Evolutionary conservation across 2,329 filamentous ascomycete species (phyloP), one percentile per base, ranked within the genome.

Genomic region (Aspergillus terreus): DNA sequence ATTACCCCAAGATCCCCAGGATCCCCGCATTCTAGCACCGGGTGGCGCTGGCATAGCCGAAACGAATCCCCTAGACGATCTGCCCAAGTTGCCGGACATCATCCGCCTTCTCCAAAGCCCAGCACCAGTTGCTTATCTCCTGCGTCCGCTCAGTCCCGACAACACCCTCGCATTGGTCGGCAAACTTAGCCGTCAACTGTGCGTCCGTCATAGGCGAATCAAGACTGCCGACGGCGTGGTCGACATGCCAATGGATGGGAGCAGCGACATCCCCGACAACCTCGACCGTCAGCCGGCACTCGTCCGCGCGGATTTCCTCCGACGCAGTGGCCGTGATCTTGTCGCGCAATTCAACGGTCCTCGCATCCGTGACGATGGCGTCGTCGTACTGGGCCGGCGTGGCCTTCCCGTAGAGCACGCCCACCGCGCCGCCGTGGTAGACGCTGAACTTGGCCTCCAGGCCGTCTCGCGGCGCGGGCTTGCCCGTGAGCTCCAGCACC

Each of bases 371-470:
- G 3, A 81, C 78, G 1, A 78, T 70, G 0, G 62, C 56, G 57
- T 81, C 75, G 4, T 75, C 75, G 61, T 80, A 82, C 60, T 81
- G 71, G 4, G 69, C 70, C 2, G 79, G 79, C 0, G 76, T 78
- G 10, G 74, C 78, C 59, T 78, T 77, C 1, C 79, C 78, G 51
- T 74, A 76, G 2, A 81, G 57, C 7, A 82, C 55, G 0, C 76
- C 78, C 4, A 80, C 71, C 0, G 78, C 78, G n/a, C 69, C 74
- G 4, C 77, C 78, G 56, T 82, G 78, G 54, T 77, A 82, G 17
- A 82, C 77, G 49, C 77, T 80, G 58, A 82, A 82, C 44, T 82
- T 82, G 3, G 68, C 76, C 59, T 80, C 75, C 1, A 82, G 64
- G 0, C 78, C 78, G 46, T 78, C 76, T 48, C 70, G 70, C 0